Evolutionary conservation across 2,329 filamentous ascomycete species (phyloP), one percentile per base, ranked within the genome.

Genomic region (Pezicula carpinea): DNA sequence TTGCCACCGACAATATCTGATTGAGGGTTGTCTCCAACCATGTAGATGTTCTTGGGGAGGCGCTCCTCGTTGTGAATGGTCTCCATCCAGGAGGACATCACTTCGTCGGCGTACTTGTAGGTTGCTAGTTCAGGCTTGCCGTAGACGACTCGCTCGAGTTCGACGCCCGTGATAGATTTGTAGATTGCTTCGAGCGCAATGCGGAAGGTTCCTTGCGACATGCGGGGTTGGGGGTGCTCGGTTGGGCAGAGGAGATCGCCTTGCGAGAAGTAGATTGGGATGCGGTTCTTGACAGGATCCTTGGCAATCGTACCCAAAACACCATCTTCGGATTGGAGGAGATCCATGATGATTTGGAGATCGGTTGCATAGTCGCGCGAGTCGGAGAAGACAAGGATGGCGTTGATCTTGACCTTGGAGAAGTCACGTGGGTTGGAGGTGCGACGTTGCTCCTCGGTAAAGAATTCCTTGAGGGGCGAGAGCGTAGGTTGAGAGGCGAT

Each of bases 31-130:
- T 88, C 84, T 54, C 84, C 84, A 46, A 88, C 72, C 84, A 88
- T 88, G 75, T 88, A 88, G 64, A 87, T 74, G 68, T 87, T 85
- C 64, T 79, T 65, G 4, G 83, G 83, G 35, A 87, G 70, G 50
- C 69, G 73, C 72, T 86, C 81, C 66, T 88, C 84, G 61, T 80
- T 80, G 72, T 89, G 85, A 54, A 89, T 79, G 58, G 80, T 73
- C 57, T 85, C 83, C 84, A 89, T 89, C 85, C 85, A 89, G 43
- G 75, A 77, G 26, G 78, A 73, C 52, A 89, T 75, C 15, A 89
- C 79, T 66, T 87, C 83, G 57, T 88, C 84, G 53, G 85, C 85
- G 67, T 86, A 88, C 70, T 84, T 86, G 76, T 87, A 88, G n/a
- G 84, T 87, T 5, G 84, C 84, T 50, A 80, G 59, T 64, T 87